Percentiles rank a stretch among this genome's conserved stretches.
Evolutionary conservation across 2,329 filamentous ascomycete genomes (phyloP).

Genomic region (Claviceps digitariae): DNA sequence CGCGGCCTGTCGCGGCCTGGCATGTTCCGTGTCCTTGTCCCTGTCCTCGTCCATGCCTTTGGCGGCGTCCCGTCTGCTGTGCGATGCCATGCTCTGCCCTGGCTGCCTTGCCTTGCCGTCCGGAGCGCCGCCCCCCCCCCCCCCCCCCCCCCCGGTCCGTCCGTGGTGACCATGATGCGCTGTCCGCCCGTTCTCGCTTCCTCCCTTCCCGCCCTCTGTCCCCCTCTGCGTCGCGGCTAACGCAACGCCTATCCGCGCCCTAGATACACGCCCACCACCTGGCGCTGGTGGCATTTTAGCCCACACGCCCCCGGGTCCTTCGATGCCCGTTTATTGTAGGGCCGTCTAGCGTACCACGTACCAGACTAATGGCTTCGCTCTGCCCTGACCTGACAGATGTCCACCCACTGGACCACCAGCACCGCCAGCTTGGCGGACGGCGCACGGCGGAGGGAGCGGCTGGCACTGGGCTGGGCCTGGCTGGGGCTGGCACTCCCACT

Average conservation of each 20-base stretch:
- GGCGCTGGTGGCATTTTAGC: background rate
- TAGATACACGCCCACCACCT: background rate
- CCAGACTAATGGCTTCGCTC: too few relatives aligned
- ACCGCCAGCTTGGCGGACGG: background rate
- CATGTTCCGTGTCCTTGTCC: background rate
- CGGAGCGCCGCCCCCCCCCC: background rate
- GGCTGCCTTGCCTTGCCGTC: background rate
- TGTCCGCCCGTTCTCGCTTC: constrained; percentile 3
- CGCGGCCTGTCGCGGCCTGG: background rate
- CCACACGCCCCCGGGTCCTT: background rate
- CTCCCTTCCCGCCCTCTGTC: constrained; percentile 3
- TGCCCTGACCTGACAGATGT: background rate
- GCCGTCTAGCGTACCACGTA: too few relatives aligned
- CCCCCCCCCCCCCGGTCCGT: background rate
- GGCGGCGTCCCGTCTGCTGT: constrained; percentile 1
- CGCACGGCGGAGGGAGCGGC: background rate
- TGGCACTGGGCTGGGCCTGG: background rate
- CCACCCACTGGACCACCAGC: too few relatives aligned
- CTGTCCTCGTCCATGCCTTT: background rate
- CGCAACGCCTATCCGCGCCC: background rate
- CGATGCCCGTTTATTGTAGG: too few relatives aligned
- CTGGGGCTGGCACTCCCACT: background rate
- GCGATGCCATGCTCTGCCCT: background rate
- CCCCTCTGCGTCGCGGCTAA: constrained; percentile 6
- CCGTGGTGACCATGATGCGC: background rate